Conservation (phyloP, 108 stramenopile genomes). For the Nitzschia putrida region DNA sequence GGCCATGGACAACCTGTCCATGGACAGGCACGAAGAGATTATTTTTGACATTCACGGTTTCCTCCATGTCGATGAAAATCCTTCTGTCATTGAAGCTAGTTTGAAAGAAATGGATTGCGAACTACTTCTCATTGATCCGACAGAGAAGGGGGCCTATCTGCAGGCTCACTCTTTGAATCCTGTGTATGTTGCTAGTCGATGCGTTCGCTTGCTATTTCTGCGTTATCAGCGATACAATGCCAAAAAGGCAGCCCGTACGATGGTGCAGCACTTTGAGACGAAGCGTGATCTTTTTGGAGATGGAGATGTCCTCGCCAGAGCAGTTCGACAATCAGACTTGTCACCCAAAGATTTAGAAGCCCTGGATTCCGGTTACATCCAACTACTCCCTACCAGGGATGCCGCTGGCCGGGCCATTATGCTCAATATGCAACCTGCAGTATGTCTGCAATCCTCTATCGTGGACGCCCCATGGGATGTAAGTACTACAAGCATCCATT, state of each 20-base stretch:
- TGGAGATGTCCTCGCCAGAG: slow-evolving; percentile 8
- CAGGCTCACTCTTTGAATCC: slow-evolving; percentile 12
- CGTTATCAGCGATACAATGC: background rate
- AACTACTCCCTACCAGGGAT: background rate
- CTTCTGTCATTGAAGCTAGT: background rate
- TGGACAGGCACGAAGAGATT: background rate
- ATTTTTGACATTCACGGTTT: slow-evolving; percentile 6
- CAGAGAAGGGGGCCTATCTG: slow-evolving; percentile 11
- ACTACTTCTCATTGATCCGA: background rate
- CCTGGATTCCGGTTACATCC: background rate
- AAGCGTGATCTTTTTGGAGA: slow-evolving; percentile 37
- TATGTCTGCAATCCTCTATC: background rate
- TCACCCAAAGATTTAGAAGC: background rate
- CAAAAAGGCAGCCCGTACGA: background rate
- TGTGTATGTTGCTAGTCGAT: slow-evolving; percentile 5
- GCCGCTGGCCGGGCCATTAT: background rate
- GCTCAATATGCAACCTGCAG: background rate
- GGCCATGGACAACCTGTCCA: slow-evolving; percentile 4
- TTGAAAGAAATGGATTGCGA: background rate
- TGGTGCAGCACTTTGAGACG: background rate
- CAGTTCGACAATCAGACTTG: slow-evolving; percentile 7
- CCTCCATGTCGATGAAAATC: background rate
- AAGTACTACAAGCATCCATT: background rate
- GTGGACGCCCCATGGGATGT: background rate
- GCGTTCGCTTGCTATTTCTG: background rate